Evolutionary conservation across 73 alveolate species (phyloP).

Genomic region (Blepharisma japonicum): DNA sequence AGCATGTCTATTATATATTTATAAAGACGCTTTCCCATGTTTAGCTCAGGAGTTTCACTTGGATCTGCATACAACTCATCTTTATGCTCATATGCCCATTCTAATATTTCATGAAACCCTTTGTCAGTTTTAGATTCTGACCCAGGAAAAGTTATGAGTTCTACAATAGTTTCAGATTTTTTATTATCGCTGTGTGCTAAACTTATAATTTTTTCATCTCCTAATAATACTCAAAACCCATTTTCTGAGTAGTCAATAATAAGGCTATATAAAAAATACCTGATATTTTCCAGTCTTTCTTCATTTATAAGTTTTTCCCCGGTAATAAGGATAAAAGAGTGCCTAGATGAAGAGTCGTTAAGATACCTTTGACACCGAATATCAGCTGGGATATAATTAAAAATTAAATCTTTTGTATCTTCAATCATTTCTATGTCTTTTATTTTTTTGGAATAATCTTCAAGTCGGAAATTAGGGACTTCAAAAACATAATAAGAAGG

Average conservation of each 20-base stretch:
- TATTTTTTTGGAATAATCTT: no score
- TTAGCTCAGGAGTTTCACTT: background rate
- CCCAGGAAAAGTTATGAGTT: conserved; percentile 10
- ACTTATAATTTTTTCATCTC: background rate
- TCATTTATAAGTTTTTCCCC: background rate
- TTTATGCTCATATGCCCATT: conserved; percentile 30
- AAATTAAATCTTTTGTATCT: no score
- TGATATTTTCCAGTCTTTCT: background rate
- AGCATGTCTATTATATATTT: conserved; percentile 8
- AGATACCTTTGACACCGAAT: no score
- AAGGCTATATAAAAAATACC: conserved; percentile 4
- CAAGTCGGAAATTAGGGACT: no score
- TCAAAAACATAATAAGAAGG: no score
- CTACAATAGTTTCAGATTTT: background rate
- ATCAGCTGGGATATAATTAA: no score
- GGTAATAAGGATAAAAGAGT: no score
- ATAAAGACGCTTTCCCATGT: conserved; percentile 15
- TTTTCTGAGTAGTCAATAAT: conserved; percentile 3
- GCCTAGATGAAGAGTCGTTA: no score
- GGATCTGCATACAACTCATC: conserved; percentile 9
- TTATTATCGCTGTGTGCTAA: background rate
- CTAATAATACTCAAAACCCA: background rate
- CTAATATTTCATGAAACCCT: conserved; percentile 1
- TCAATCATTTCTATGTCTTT: no score
- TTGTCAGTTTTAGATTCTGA: background rate